Base-by-base conservation (phyloP, 2,329 filamentous ascomycete genomes). In the Pestalotiopsis sp. region DNA sequence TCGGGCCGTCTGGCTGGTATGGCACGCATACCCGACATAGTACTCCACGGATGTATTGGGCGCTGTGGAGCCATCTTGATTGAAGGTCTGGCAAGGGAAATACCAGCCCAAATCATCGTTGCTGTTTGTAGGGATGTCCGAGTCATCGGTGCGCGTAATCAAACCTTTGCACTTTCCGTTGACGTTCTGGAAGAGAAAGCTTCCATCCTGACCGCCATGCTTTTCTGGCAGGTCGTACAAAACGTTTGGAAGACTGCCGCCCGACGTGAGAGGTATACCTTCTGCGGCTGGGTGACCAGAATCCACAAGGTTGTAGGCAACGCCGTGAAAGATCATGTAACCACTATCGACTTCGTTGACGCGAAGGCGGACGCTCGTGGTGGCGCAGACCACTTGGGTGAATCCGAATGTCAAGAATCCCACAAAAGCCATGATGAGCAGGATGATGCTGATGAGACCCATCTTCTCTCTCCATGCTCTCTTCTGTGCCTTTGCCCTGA, bases 391-490 rank as follows among this genome's bases (percentile, higher is more conserved):
- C 4, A 91, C 91, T 70, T 92, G 88, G 3, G 93, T 98, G 81
- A 99, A 99, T 59, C 96, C 96, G 76, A 99, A 99, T 0, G 96
- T 99, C 66, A 99, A 84, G 82, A 95, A 99, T 77, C 96, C 96
- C 62, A 99, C 95, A 76, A 95, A 90, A 11, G 90, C 88, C 85
- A 95, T 97, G 77, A 98, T 95, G 69, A 92, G 78, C 39, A 97
- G 78, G 78, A 99, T 99, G 77, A 99, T 90, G 81, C 95, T 97
- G 82, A 98, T 93, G 69, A 99, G 83, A 2, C 96, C 96, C 86
- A 99, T 97, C 86, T 99, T 99, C 79, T 99, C 96, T 73, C 96
- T 90, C 96, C 96, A 99, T 2, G 96, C 96, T 76, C 94, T 89
- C 77, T 94, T 92, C 80, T 98, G 94, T 17, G 92, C 94, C 80